A percentile compares a stretch with the other conserved stretches of the same genome.
Evolutionary conservation across 441 rosid genomes (phyloP).

Genomic region (Brassica hybrid): DNA sequence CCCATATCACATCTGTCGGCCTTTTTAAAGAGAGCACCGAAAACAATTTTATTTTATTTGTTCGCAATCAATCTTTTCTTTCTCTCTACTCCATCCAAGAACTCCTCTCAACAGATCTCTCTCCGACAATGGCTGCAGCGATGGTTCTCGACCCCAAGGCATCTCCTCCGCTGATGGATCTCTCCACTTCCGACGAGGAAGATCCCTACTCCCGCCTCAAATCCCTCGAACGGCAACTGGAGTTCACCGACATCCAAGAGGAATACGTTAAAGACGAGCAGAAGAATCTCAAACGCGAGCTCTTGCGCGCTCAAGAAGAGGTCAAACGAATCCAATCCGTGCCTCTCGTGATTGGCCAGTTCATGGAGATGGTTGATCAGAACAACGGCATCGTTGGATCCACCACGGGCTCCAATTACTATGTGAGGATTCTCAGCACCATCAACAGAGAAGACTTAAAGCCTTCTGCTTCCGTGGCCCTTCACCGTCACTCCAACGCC

Average conservation of each 20-base stretch:
- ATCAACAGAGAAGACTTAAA: constrained; percentile 88
- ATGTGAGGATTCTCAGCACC: constrained; percentile 91
- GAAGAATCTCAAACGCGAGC: constrained; percentile 93
- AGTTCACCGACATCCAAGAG: constrained; percentile 93
- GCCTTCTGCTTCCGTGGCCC: constrained; percentile 98
- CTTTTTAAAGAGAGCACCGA: not conserved
- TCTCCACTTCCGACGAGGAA: constrained; percentile 61
- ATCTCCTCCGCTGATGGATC: constrained; percentile 26
- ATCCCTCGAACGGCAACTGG: constrained; percentile 79
- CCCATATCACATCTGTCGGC: not conserved
- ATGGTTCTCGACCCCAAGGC: constrained; percentile 59
- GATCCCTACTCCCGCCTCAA: constrained; percentile 84
- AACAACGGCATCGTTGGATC: constrained; percentile 98
- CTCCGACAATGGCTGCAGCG: constrained; percentile 53
- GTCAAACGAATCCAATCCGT: constrained; percentile 98
- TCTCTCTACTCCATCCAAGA: constrained; percentile 32
- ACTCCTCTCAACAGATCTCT: constrained; percentile 10
- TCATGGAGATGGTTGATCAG: constrained; percentile 99
- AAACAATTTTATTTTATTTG: not conserved
- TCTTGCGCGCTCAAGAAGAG: constrained; percentile 94
- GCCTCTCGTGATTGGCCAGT: constrained; percentile 94
- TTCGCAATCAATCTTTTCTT: constrained; percentile 34
- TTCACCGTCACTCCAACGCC: constrained; percentile 96
- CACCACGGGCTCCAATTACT: constrained; percentile 95
- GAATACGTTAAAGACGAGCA: constrained; percentile 98